A percentile compares a stretch with the other conserved stretches of the same genome.
Evolutionary conservation across 106 monocot genomes (phyloP).

Genomic region (Vanilla planifolia): DNA sequence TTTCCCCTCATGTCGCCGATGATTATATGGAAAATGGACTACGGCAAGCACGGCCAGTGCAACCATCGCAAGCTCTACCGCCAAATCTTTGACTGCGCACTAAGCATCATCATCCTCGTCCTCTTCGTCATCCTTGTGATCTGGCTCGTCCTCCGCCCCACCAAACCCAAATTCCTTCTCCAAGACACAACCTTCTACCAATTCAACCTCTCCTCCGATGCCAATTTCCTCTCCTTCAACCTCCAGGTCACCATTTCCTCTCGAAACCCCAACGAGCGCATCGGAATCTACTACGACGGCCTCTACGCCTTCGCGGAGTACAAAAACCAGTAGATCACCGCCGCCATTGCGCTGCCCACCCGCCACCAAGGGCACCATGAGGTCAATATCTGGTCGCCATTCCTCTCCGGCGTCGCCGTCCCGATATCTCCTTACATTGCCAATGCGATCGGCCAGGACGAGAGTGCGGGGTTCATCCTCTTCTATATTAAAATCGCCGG

Average conservation of each 20-base stretch:
- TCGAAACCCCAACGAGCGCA: slow-evolving; percentile 4
- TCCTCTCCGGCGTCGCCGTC: slow-evolving; percentile 27
- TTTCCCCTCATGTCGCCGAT: no score
- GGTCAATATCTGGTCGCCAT: slow-evolving; percentile 47
- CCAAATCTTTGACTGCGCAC: neutral
- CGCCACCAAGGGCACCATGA: slow-evolving; percentile 56
- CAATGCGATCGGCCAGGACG: slow-evolving; percentile 20
- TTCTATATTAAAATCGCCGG: slow-evolving; percentile 39
- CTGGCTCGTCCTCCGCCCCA: slow-evolving; percentile 12
- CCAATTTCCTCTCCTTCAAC: neutral
- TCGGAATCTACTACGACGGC: slow-evolving; percentile 7
- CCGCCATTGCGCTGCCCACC: slow-evolving; percentile 3
- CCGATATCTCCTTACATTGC: slow-evolving; percentile 24
- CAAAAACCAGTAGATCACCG: slow-evolving; percentile 4
- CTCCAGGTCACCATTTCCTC: slow-evolving; percentile 9
- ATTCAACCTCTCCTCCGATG: slow-evolving; percentile 2
- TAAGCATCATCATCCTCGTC: slow-evolving; percentile 9
- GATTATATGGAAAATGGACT: neutral
- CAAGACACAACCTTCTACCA: slow-evolving; percentile 5
- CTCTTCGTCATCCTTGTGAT: slow-evolving; percentile 10
- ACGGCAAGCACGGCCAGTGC: neutral
- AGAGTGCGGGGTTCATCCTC: slow-evolving; percentile 26
- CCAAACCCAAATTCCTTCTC: slow-evolving; percentile 9
- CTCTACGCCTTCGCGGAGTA: slow-evolving; percentile 4
- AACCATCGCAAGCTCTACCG: slow-evolving; percentile 1